These are phyloP conservation scores for Fusarium lyarnte DNA, from an alignment of 2,329 filamentous ascomycete genomes.

Conservation along the genomic window DNA sequence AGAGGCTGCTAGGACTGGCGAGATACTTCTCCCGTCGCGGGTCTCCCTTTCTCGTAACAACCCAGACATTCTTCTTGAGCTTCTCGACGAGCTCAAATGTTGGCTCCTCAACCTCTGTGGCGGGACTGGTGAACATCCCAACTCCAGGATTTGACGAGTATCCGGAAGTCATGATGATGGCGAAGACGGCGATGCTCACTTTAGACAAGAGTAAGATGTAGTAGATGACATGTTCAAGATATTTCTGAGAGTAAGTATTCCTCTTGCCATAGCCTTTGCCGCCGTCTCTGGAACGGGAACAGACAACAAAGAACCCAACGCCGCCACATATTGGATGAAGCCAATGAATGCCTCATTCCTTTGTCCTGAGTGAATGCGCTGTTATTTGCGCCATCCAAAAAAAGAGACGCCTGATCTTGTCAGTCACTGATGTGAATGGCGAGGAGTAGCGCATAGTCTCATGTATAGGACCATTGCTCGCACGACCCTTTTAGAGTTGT, in stretches of 20 bases:
- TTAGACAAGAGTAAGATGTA: background rate
- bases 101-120: constrained; percentile 1
- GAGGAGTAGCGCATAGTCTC: background rate
- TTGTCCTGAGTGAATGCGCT: constrained; percentile 19
- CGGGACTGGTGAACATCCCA: background rate
- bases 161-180: constrained; percentile 10
- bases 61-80: constrained; percentile 44
- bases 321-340: background rate
- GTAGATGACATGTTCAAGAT: background rate
- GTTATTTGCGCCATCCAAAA: constrained; percentile 4
- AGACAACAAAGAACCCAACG: constrained; percentile 35
- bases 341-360: constrained; percentile 12
- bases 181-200: background rate
- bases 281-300: background rate
- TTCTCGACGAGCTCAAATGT: constrained; percentile 46
- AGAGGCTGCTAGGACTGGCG: constrained; percentile 36
- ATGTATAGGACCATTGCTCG: background rate
- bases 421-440: background rate
- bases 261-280: background rate
- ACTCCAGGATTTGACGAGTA: background rate
- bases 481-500: constrained; percentile 9
- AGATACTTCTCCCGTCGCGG: constrained; percentile 48
- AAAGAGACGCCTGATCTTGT: background rate
- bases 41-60: constrained; percentile 44
- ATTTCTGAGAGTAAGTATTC: background rate